A percentile compares a stretch with the other conserved stretches of the same genome.
Evolutionary conservation across 768 basidiomycete species (phyloP).

Genomic region (Boletus pseudopeckii): DNA sequence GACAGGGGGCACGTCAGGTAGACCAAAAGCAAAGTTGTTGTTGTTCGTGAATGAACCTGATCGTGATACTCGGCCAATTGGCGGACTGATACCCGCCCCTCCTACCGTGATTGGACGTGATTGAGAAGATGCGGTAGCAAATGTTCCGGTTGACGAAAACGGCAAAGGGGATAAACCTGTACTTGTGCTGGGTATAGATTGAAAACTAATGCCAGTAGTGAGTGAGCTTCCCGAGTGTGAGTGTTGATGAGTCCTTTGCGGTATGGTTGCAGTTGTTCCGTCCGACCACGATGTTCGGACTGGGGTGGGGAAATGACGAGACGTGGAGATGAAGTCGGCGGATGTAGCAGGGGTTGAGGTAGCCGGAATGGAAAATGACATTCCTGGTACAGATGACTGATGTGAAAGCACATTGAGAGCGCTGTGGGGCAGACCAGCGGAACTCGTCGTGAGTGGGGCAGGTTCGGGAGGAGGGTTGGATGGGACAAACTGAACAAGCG

Average conservation of each 20-base stretch:
- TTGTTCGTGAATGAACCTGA: slow-evolving; percentile 53
- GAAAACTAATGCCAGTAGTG: slow-evolving; percentile 25
- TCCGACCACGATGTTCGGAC: slow-evolving; percentile 32
- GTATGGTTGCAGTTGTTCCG: slow-evolving; percentile 24
- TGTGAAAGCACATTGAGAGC: slow-evolving; percentile 25
- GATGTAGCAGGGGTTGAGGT: slow-evolving; percentile 20
- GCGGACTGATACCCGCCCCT: slow-evolving; percentile 30
- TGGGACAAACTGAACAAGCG: slow-evolving; percentile 29
- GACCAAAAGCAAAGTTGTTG: slow-evolving; percentile 39
- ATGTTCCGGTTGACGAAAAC: slow-evolving; percentile 32
- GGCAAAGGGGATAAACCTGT: slow-evolving; percentile 27
- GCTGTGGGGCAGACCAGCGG: slow-evolving; percentile 23
- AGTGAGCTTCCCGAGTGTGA: slow-evolving; percentile 31
- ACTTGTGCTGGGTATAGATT: slow-evolving; percentile 33
- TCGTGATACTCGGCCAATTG: slow-evolving; percentile 53
- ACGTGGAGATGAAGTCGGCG: slow-evolving; percentile 23
- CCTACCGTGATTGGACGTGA: slow-evolving; percentile 18
- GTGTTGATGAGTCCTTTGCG: slow-evolving; percentile 31
- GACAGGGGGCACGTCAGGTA: slow-evolving; percentile 28
- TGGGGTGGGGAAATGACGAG: slow-evolving; percentile 24
- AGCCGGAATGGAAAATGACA: slow-evolving; percentile 20
- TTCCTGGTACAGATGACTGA: slow-evolving; percentile 14
- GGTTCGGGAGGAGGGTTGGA: slow-evolving; percentile 28
- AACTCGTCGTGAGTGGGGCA: slow-evolving; percentile 33
- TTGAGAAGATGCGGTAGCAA: slow-evolving; percentile 27